Percentiles rank a stretch among this genome's conserved stretches.
Conservation (phyloP, 2,329 filamentous ascomycete species). For the Pestalotiopsis sp. region DNA sequence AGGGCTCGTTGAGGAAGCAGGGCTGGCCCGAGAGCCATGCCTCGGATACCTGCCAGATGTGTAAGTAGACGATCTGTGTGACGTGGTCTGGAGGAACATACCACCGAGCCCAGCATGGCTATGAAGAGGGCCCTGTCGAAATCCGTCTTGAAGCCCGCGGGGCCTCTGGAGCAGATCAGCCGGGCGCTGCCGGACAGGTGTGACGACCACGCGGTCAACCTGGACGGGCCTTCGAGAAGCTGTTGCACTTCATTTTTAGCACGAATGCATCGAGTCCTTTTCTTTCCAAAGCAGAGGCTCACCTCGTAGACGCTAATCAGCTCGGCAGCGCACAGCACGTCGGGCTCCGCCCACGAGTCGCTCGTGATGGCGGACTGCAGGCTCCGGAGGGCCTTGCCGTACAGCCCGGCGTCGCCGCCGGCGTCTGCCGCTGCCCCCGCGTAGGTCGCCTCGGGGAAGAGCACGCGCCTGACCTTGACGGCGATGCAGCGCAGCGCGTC, state of each 20-base stretch:
- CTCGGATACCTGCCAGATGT: neutral
- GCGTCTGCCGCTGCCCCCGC: neutral
- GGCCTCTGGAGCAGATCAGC: neutral
- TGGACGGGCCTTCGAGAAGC: neutral
- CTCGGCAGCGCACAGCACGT: neutral
- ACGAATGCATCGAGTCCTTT: neutral
- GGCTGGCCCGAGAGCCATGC: neutral
- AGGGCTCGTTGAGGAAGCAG: neutral
- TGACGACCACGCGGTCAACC: neutral
- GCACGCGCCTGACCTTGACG: neutral
- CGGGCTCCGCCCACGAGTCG: neutral
- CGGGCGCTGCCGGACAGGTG: neutral
- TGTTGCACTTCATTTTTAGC: neutral
- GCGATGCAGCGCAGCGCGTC: neutral
- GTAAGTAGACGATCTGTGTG: too few species aligned
- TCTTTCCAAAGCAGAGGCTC: neutral
- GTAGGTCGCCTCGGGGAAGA: neutral
- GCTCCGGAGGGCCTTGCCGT: neutral
- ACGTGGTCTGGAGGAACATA: neutral
- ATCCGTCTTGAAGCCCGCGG: neutral
- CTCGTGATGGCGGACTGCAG: neutral
- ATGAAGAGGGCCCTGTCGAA: neutral
- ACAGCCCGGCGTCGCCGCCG: neutral
- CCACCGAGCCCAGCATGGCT: neutral
- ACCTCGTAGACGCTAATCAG: slow-evolving; percentile 1